Conservation (phyloP, 768 basidiomycete species). For the Chalciporus piperatus region DNA sequence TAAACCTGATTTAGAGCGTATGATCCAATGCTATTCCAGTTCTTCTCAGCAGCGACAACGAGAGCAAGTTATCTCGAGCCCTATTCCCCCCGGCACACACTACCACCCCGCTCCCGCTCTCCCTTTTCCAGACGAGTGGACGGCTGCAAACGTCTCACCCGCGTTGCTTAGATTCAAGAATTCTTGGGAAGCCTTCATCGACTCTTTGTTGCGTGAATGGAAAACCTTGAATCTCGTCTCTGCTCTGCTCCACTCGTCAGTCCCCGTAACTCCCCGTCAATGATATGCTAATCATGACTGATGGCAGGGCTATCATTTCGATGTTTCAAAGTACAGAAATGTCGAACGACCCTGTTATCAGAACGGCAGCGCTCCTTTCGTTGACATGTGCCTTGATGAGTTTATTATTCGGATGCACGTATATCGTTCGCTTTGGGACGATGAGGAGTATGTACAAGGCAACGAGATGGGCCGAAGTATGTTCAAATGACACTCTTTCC, state of each 20-base stretch:
- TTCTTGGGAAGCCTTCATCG: conserved; percentile 71
- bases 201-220: conserved; percentile 70
- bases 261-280: conserved; percentile 6
- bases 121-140: conserved; percentile 56
- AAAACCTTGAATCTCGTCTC: conserved; percentile 76
- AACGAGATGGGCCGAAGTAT: conserved; percentile 68
- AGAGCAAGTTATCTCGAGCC: conserved; percentile 19
- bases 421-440: conserved; percentile 66
- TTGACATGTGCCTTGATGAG: conserved; percentile 68
- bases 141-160: conserved; percentile 50
- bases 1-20: conserved; percentile 62
- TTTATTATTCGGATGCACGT: conserved; percentile 69
- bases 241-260: conserved; percentile 53
- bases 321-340: conserved; percentile 58
- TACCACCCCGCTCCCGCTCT: conserved; percentile 24
- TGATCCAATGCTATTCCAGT: conserved; percentile 37
- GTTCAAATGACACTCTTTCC: not conserved
- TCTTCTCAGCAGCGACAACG: conserved; percentile 14
- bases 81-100: conserved; percentile 27
- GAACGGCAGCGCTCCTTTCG: conserved; percentile 62
- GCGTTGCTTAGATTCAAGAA: conserved; percentile 60
- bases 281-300: not conserved
- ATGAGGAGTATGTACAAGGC: conserved; percentile 75
- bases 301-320: conserved; percentile 59
- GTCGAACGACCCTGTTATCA: conserved; percentile 56